Percentiles rank a stretch among this genome's conserved stretches.
Evolutionary conservation across 164 flowering plant genomes (phyloP).

Genomic region (Brasenia schreberi): DNA sequence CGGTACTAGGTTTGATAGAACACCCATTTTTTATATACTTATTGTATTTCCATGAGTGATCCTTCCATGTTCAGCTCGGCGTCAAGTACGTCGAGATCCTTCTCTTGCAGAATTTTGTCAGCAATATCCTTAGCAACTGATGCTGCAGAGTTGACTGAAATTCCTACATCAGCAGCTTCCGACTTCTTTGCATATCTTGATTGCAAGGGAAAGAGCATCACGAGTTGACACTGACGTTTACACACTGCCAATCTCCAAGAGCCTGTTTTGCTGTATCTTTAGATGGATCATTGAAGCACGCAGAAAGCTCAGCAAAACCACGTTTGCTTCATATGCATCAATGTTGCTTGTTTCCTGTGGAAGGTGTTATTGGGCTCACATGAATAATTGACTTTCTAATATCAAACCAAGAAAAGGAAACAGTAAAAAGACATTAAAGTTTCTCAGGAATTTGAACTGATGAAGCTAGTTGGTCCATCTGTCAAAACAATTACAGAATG

Average conservation of each 20-base stretch:
- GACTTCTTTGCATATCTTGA: constrained; percentile 67
- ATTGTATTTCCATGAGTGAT: constrained; percentile 61
- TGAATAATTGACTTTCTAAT: background rate
- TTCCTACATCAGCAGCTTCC: constrained; percentile 66
- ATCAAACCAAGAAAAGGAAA: background rate
- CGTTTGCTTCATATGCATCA: constrained; percentile 34
- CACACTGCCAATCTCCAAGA: constrained; percentile 57
- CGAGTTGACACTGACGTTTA: constrained; percentile 65
- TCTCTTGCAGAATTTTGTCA: constrained; percentile 69
- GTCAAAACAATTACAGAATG: no score
- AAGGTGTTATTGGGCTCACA: background rate
- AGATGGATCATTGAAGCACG: constrained; percentile 65
- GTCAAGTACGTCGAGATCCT: constrained; percentile 61
- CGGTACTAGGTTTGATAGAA: constrained; percentile 48
- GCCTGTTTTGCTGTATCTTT: constrained; percentile 81
- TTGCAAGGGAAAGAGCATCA: constrained; percentile 53
- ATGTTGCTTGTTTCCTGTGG: constrained; percentile 3
- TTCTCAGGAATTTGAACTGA: no score
- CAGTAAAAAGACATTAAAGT: no score
- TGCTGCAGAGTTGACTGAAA: constrained; percentile 66
- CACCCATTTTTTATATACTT: constrained; percentile 54
- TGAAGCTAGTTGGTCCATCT: no score
- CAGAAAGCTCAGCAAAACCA: constrained; percentile 60
- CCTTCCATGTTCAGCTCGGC: constrained; percentile 57
- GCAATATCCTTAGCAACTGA: constrained; percentile 62